Percentiles rank a stretch among this genome's conserved stretches.
Evolutionary conservation across 768 basidiomycete species (phyloP).

Genomic region (Russula brevipes): DNA sequence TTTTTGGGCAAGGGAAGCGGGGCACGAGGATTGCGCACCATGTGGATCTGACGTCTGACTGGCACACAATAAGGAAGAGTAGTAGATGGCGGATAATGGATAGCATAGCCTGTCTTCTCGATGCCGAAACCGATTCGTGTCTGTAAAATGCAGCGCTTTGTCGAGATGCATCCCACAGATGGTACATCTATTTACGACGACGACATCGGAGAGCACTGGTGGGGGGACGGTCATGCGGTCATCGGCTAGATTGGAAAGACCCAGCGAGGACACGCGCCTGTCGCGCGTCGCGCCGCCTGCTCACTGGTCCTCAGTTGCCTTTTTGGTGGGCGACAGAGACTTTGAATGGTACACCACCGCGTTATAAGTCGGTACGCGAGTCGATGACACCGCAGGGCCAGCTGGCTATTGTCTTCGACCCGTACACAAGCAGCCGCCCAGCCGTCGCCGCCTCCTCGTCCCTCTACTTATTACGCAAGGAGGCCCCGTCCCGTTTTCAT

Average conservation of each 20-base stretch:
- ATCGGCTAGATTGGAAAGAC: background rate
- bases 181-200: no score
- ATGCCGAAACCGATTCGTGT: no score
- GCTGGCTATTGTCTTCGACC: conserved; percentile 5
- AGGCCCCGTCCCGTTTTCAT: background rate
- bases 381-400: conserved; percentile 4
- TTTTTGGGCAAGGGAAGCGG: background rate
- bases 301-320: conserved; percentile 5
- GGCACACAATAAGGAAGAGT: no score
- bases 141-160: no score
- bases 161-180: no score
- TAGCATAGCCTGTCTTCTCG: no score
- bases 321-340: conserved; percentile 3
- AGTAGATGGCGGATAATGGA: no score
- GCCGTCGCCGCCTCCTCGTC: background rate
- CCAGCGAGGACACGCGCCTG: background rate
- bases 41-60: no score
- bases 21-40: background rate
- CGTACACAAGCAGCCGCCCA: background rate
- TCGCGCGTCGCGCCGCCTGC: background rate
- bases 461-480: conserved; percentile 1
- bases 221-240: background rate
- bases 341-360: conserved; percentile 4
- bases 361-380: background rate
- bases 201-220: no score